A percentile compares a stretch with the other conserved stretches of the same genome.
These are phyloP conservation scores for Aspergillus sp. DNA, from an alignment of 2,329 filamentous ascomycete genomes.

Conservation along the genomic window DNA sequence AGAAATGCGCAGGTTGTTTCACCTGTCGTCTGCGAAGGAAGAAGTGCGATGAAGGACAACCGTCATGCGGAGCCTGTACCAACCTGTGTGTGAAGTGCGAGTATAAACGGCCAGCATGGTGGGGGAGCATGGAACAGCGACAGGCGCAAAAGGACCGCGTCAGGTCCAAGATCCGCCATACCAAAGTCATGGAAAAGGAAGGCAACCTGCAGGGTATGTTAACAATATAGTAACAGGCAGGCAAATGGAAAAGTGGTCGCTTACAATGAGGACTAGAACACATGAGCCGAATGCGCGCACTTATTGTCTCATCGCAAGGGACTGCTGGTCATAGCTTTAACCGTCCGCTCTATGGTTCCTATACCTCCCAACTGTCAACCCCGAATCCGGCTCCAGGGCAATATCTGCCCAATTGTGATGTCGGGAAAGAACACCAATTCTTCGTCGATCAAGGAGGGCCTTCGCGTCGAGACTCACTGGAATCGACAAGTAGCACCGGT, in stretches of 20 bases:
- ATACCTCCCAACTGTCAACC: not conserved
- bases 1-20: slow-evolving; percentile 50
- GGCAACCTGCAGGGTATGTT: slow-evolving; percentile 40
- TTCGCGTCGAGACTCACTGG: slow-evolving; percentile 73
- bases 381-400: slow-evolving; percentile 30
- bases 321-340: not conserved
- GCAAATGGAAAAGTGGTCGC: not conserved
- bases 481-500: slow-evolving; percentile 86
- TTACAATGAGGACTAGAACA: not conserved
- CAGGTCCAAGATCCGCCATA: slow-evolving; percentile 95
- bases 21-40: slow-evolving; percentile 60
- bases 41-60: slow-evolving; percentile 61
- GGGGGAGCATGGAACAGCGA: slow-evolving; percentile 84
- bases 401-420: slow-evolving; percentile 53
- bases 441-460: slow-evolving; percentile 88
- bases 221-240: not conserved
- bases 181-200: slow-evolving; percentile 84
- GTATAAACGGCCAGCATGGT: slow-evolving; percentile 96
- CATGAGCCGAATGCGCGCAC: not conserved
- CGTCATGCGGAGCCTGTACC: slow-evolving; percentile 55
- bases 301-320: not conserved
- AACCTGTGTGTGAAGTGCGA: slow-evolving; percentile 80
- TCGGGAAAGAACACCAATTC: slow-evolving; percentile 91
- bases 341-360: not conserved
- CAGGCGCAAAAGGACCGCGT: slow-evolving; percentile 85